Percentiles rank a stretch among this genome's conserved stretches.
Conservation (phyloP, 192 early-diverging fungal species). For the Coemansia sp. region DNA sequence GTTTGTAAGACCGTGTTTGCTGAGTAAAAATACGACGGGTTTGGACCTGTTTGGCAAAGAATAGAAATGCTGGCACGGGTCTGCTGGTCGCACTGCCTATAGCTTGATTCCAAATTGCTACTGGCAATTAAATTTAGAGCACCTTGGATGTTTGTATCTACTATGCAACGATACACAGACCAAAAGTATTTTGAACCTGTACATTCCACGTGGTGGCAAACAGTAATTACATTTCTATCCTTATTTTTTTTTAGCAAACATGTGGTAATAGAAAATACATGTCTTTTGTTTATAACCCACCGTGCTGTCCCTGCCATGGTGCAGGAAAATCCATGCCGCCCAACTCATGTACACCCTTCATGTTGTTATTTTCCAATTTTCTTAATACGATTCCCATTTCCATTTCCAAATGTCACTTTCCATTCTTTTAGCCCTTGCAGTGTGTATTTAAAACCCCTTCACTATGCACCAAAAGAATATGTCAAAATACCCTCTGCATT, state of each 20-base stretch:
- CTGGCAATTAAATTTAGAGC: no score
- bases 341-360: no score
- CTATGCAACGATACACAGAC: no score
- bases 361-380: background rate
- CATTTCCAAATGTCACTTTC: background rate
- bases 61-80: no score
- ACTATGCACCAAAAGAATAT: background rate
- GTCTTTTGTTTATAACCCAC: background rate
- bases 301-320: background rate
- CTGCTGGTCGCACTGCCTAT: no score
- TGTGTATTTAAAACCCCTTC: background rate
- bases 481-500: background rate
- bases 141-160: no score
- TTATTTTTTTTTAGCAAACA: background rate
- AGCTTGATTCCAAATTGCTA: no score
- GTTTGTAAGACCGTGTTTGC: no score
- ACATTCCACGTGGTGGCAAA: background rate
- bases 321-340: background rate
- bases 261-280: background rate
- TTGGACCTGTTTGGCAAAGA: no score
- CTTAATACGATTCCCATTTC: background rate
- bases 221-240: background rate
- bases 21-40: no score
- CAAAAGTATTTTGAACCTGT: background rate
- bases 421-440: background rate